A percentile compares a stretch with the other conserved stretches of the same genome.
These are phyloP conservation scores for Kwoniella dejecticola DNA, from an alignment of 768 basidiomycete genomes.

Conservation along the genomic window DNA sequence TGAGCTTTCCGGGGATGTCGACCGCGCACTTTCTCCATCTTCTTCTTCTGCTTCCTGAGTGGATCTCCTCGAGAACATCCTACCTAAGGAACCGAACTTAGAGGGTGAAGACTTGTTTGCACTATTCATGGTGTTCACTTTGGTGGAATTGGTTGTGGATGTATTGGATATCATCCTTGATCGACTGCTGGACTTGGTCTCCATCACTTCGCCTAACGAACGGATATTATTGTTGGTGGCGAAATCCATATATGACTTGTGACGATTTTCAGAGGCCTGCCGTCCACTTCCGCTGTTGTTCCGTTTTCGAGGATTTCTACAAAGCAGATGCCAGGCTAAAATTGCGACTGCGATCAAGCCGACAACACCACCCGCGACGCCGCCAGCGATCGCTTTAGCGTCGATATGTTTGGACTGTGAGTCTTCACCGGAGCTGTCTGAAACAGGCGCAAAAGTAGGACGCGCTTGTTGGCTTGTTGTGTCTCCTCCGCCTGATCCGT, in stretches of 20 bases:
- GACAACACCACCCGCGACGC: slow-evolving; percentile 37
- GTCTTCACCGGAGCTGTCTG: neutral
- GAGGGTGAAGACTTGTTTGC: neutral
- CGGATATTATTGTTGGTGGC: neutral
- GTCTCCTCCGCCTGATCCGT: neutral
- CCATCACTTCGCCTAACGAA: neutral
- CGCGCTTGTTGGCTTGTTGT: neutral
- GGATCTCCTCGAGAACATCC: neutral
- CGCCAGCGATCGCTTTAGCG: slow-evolving; percentile 40
- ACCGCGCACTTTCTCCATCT: neutral
- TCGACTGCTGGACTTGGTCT: neutral
- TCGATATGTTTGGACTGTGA: slow-evolving; percentile 4
- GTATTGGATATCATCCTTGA: slow-evolving; percentile 3
- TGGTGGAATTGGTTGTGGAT: neutral
- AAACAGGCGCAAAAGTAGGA: neutral
- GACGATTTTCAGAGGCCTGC: neutral
- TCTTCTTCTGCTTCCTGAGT: neutral
- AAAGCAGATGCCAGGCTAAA: slow-evolving; percentile 20
- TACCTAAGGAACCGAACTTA: neutral
- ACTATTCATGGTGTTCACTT: neutral
- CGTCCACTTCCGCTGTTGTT: neutral
- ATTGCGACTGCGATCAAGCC: slow-evolving; percentile 36
- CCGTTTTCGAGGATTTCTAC: slow-evolving; percentile 1
- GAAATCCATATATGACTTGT: slow-evolving; percentile 8
- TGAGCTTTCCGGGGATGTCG: neutral